Evolutionary conservation across 371 early-diverging fungal genomes (phyloP).

Genomic region (Rhizopus arrhizus): DNA sequence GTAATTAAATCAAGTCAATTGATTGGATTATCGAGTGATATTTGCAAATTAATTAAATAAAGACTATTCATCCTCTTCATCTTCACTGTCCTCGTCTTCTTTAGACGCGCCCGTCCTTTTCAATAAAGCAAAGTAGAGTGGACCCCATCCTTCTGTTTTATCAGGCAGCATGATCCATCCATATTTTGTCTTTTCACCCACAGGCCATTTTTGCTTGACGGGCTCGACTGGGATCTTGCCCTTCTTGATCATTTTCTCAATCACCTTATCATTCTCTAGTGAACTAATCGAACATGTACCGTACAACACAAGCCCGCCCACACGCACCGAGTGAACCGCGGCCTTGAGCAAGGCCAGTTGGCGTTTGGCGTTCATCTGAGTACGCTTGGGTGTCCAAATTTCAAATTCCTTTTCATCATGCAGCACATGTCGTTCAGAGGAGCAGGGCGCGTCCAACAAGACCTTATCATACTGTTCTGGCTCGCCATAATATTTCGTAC

Average conservation of each 20-base stretch:
- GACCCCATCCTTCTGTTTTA: constrained; percentile 58
- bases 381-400: constrained; percentile 55
- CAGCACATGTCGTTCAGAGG: constrained; percentile 72
- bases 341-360: constrained; percentile 63
- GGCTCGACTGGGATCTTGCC: constrained; percentile 48
- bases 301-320: constrained; percentile 69
- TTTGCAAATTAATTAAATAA: constrained; percentile 30
- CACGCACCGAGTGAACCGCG: constrained; percentile 61
- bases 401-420: constrained; percentile 55
- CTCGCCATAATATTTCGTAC: constrained; percentile 46
- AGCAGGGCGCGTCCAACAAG: constrained; percentile 81
- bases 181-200: constrained; percentile 61
- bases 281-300: constrained; percentile 74
- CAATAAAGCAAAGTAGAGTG: constrained; percentile 57
- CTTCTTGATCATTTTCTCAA: constrained; percentile 49
- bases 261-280: constrained; percentile 73
- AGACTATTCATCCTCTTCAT: constrained; percentile 20
- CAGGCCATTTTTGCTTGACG: constrained; percentile 40
- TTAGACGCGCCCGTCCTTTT: constrained; percentile 43
- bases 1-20: constrained; percentile 27
- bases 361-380: constrained; percentile 52
- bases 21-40: constrained; percentile 31
- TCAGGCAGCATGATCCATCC: constrained; percentile 68
- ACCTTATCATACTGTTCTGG: constrained; percentile 65
- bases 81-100: constrained; percentile 19